Evolutionary conservation across 768 basidiomycete species (phyloP).

Genomic region (Pleurotus giganteus): DNA sequence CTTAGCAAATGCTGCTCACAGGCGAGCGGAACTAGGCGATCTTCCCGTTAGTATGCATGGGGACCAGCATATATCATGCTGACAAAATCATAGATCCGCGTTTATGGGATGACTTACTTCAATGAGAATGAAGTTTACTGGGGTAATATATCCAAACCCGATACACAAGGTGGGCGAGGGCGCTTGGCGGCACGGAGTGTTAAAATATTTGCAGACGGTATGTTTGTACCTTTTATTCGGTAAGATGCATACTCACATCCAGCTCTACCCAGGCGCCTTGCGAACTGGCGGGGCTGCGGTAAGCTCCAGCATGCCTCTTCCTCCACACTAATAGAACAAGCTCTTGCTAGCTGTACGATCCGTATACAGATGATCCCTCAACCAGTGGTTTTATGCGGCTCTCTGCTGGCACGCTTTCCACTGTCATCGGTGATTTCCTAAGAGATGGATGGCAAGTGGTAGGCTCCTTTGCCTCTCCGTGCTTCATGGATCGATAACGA

Average conservation of each 20-base stretch:
- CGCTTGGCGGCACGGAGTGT: slow-evolving; percentile 72
- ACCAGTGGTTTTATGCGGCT: slow-evolving; percentile 80
- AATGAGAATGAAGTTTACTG: slow-evolving; percentile 68
- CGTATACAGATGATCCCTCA: slow-evolving; percentile 76
- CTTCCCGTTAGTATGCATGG: slow-evolving; percentile 50
- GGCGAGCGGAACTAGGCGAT: slow-evolving; percentile 55
- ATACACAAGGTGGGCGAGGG: slow-evolving; percentile 57
- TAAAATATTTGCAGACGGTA: slow-evolving; percentile 77
- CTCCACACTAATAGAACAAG: slow-evolving; percentile 1
- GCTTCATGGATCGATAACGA: background rate
- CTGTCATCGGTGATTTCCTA: slow-evolving; percentile 67
- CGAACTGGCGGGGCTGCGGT: slow-evolving; percentile 90
- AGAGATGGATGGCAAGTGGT: slow-evolving; percentile 91
- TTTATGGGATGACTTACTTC: slow-evolving; percentile 77
- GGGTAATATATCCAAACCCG: slow-evolving; percentile 59
- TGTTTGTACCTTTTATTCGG: slow-evolving; percentile 2
- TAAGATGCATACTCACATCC: slow-evolving; percentile 14
- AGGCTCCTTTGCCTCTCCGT: slow-evolving; percentile 26
- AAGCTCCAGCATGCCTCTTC: slow-evolving; percentile 17
- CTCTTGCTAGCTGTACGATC: slow-evolving; percentile 62
- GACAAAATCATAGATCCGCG: slow-evolving; percentile 51
- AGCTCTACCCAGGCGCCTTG: slow-evolving; percentile 58
- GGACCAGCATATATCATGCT: background rate
- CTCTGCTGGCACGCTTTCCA: slow-evolving; percentile 55
- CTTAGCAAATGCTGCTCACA: too few species aligned